phyloP scores from a whole-genome alignment of 352 stramenopile genomes.

The Stephanocyclus meneghinianus region DNA sequence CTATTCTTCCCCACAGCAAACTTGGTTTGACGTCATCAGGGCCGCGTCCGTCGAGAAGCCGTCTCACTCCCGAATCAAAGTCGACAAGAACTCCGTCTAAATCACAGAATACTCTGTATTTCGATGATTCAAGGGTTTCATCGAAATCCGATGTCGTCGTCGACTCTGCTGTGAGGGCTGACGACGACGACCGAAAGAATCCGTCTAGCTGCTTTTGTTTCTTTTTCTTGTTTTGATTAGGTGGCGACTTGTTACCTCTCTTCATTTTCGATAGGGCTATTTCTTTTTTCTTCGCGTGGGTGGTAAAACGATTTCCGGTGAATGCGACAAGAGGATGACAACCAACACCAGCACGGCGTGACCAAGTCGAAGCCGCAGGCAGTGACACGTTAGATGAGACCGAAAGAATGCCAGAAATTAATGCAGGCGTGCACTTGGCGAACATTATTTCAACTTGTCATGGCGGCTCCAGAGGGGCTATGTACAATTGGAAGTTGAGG shows the following conservation, averaged over 20 bases:
- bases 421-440: not conserved
- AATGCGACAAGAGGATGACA: slow-evolving; percentile 1
- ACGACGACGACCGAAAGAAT: slow-evolving; percentile 19
- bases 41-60: slow-evolving; percentile 45
- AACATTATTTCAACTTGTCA: not conserved
- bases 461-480: not conserved
- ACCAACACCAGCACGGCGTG: not conserved
- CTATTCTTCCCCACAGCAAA: slow-evolving; percentile 67
- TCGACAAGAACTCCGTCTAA: slow-evolving; percentile 78
- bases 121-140: not conserved
- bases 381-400: not conserved
- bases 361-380: not conserved
- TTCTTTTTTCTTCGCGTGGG: not conserved
- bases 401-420: not conserved
- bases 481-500: not conserved
- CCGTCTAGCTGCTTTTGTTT: slow-evolving; percentile 25
- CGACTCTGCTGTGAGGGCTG: not conserved
- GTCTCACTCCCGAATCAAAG: slow-evolving; percentile 67
- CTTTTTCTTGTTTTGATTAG: slow-evolving; percentile 22
- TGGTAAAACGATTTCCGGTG: not conserved
- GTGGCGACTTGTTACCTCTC: not conserved
- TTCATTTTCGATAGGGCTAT: not conserved
- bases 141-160: not conserved
- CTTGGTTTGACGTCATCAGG: slow-evolving; percentile 42
- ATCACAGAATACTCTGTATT: slow-evolving; percentile 76